phyloP scores from a whole-genome alignment of 805 yeast genomes.

The Saturnispora saitoi region DNA sequence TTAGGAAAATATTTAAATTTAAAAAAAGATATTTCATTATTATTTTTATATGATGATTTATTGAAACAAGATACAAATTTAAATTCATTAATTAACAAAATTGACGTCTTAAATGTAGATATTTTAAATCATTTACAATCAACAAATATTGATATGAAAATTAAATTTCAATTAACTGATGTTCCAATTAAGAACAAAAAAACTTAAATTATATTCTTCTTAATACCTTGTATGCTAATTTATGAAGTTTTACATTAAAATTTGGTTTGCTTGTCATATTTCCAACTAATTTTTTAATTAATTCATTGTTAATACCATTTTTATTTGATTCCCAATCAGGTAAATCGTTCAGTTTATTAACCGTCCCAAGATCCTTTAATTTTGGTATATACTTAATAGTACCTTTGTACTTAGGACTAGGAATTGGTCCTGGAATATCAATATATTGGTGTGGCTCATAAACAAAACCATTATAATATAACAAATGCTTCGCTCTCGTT shows the following conservation, averaged over 20 bases:
- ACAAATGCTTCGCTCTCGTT: constrained; percentile 49
- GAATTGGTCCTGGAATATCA: constrained; percentile 11
- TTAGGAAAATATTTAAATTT: constrained; percentile 14
- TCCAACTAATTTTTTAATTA: background rate
- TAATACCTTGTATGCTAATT: background rate
- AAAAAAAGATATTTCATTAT: constrained; percentile 14
- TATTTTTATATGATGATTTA: background rate
- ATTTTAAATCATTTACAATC: constrained; percentile 16
- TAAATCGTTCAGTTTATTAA: constrained; percentile 8
- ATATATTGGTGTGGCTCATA: constrained; percentile 17
- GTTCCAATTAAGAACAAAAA: constrained; percentile 34
- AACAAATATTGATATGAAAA: constrained; percentile 19
- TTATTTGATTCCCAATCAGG: constrained; percentile 5
- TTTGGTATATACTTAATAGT: constrained; percentile 10
- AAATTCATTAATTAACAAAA: constrained; percentile 1
- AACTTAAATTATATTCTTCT: background rate
- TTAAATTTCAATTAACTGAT: constrained; percentile 37
- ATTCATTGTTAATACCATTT: background rate
- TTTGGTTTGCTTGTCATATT: background rate
- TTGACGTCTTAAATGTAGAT: constrained; percentile 21
- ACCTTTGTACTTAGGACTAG: constrained; percentile 2
- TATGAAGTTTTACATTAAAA: background rate
- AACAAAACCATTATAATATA: constrained; percentile 30
- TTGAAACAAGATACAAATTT: background rate
- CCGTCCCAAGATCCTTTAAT: constrained; percentile 1